These are phyloP conservation scores for Triticum turgidum DNA, from an alignment of 176 grass and related monocot species.

Conservation along the genomic window DNA sequence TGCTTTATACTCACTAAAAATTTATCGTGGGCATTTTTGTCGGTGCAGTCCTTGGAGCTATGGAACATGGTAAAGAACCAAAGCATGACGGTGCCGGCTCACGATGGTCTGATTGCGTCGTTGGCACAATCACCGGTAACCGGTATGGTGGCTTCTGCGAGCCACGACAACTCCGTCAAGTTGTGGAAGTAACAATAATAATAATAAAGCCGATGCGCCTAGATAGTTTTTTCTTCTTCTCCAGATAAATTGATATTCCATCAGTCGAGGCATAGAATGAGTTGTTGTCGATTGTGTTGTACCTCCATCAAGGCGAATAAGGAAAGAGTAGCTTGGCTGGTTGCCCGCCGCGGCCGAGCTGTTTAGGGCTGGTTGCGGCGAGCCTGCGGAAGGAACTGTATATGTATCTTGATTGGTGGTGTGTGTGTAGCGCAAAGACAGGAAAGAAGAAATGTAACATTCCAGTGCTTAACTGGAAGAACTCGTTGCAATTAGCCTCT, in stretches of 20 bases:
- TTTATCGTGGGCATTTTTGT: constrained; percentile 25
- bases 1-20: not conserved
- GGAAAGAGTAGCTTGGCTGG: constrained; percentile 10
- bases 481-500: constrained; percentile 28
- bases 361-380: constrained; percentile 25
- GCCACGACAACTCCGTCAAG: constrained; percentile 92
- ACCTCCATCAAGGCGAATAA: constrained; percentile 37
- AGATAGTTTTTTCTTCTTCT: constrained; percentile 28
- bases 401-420: constrained; percentile 36
- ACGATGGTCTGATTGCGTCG: constrained; percentile 74
- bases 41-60: constrained; percentile 78
- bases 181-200: constrained; percentile 83
- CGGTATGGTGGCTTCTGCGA: constrained; percentile 92
- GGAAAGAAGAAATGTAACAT: constrained; percentile 5
- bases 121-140: constrained; percentile 71
- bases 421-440: constrained; percentile 21
- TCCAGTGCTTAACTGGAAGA: constrained; percentile 14
- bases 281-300: constrained; percentile 15
- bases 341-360: constrained; percentile 15
- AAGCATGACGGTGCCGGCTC: constrained; percentile 73
- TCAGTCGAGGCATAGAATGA: constrained; percentile 30
- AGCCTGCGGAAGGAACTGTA: constrained; percentile 29
- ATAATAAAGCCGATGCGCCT: constrained; percentile 13
- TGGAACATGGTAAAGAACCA: constrained; percentile 96
- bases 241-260: constrained; percentile 33